Base-by-base conservation (phyloP, 2,329 filamentous ascomycete species). In the Colletotrichum navitas region DNA sequence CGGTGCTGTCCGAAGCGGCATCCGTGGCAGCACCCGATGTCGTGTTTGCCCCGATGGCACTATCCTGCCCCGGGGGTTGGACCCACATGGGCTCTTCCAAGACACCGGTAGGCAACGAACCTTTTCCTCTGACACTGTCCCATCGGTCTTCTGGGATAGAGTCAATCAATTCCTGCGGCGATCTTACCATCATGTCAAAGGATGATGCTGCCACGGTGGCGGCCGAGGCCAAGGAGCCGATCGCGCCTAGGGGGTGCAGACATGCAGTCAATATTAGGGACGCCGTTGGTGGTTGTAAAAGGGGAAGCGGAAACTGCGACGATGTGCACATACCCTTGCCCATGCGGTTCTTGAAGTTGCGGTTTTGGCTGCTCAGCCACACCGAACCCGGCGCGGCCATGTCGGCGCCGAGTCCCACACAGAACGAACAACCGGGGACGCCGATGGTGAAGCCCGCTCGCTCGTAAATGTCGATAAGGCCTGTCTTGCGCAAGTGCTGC, bases 341-440 rank as follows among this genome's bases (percentile, higher is more conserved):
- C 82, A 85, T 85, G 2, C 83, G 75, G 71, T 86, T 85, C 71
- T 83, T 75, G 68, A 85, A 85, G 73, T 86, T 85, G 14, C 83
- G 77, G 68, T 86, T 85, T 74, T 85, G 83, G 16, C 80, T 83
- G n/a, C 78, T 81, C 2, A 85, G 73, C 83, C 84, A 85, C 0
- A 81, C 80, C 70, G 84, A 82, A 1, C 82, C 83, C 8, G 79
- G 74, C 1, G 64, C 78, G 3, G 83, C 83, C 63, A 79, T 77
- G 71, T 85, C 84, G 1, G 80, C 82, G 12, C 75, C 77, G 77
- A 84, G 81, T 1, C 83, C 82, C 6, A 85, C 83, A 52, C 84
- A 85, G 71, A 83, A 85, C 45, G 80, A 83, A 74, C 83, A 85
- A 0, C 83, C 83, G 0, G 84, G 83, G 0, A 80, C 75, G 1